phyloP scores from a whole-genome alignment of 2,329 filamentous ascomycete species.

The Alternaria burnsii region DNA sequence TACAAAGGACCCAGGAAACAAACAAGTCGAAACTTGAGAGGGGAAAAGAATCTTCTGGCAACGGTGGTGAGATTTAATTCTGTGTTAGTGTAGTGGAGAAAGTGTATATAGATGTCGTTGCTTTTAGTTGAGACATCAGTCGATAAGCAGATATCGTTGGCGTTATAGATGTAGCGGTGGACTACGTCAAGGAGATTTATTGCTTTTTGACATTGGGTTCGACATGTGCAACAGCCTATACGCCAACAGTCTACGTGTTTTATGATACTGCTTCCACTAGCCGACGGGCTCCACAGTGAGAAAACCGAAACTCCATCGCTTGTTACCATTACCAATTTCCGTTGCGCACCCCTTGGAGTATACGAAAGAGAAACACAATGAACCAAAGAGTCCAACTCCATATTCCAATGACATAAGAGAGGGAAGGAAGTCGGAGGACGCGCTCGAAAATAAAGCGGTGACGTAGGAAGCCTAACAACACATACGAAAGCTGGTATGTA shows the following conservation, averaged over 20 bases:
- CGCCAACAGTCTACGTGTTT: not conserved
- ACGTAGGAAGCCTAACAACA: not conserved
- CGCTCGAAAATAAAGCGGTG: not conserved
- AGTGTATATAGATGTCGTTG: not conserved
- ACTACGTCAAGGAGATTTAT: not conserved
- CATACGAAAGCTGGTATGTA: not conserved
- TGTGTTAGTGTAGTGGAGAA: not conserved
- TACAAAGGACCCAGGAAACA: not conserved
- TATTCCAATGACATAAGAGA: not conserved
- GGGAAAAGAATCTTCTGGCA: not conserved
- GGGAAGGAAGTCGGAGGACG: not conserved
- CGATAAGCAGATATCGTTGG: not conserved
- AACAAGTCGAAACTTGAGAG: not conserved
- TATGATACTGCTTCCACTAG: not conserved
- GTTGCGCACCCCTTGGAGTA: not conserved
- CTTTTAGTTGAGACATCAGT: not conserved
- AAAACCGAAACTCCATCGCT: constrained; percentile 4
- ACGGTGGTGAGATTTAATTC: not conserved
- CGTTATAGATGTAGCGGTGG: not conserved
- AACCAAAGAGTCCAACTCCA: not conserved
- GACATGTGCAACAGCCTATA: not conserved
- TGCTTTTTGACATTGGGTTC: not conserved
- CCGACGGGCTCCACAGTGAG: not conserved
- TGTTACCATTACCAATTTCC: constrained; percentile 1
- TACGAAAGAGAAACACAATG: not conserved